Conservation (phyloP, 2,329 filamentous ascomycete genomes). For the Hyphodiscus sp. region DNA sequence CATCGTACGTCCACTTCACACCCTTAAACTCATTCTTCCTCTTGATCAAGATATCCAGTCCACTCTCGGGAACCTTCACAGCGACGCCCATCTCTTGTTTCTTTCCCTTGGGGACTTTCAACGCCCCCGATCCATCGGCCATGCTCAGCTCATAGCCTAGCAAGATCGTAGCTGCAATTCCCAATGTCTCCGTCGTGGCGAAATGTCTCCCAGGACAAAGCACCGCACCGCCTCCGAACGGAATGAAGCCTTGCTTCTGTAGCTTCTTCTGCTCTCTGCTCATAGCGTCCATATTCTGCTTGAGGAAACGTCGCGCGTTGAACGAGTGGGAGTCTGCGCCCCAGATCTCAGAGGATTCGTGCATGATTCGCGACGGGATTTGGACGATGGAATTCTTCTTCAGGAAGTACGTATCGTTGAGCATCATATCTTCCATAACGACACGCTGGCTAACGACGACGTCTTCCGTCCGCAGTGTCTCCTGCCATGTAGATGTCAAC, state of each 20-base stretch:
- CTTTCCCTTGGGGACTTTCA: slow-evolving; percentile 6
- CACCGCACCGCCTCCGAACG: slow-evolving; percentile 33
- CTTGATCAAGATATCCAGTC: slow-evolving; percentile 8
- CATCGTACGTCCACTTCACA: slow-evolving; percentile 11
- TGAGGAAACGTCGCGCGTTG: slow-evolving; percentile 35
- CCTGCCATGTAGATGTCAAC: slow-evolving; percentile 38
- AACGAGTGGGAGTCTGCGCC: slow-evolving; percentile 35
- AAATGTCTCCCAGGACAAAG: slow-evolving; percentile 34
- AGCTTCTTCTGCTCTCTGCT: slow-evolving; percentile 6
- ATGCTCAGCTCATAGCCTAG: slow-evolving; percentile 26
- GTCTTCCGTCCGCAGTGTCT: slow-evolving; percentile 36
- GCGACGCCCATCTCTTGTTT: slow-evolving; percentile 9
- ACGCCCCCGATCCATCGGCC: slow-evolving; percentile 1
- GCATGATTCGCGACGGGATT: slow-evolving; percentile 36
- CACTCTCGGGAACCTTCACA: slow-evolving; percentile 12
- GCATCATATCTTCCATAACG: slow-evolving; percentile 35
- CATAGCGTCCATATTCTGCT: slow-evolving; percentile 8
- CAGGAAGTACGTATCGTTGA: slow-evolving; percentile 36
- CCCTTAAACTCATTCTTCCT: slow-evolving; percentile 17
- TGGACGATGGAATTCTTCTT: slow-evolving; percentile 37
- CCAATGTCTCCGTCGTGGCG: slow-evolving; percentile 32
- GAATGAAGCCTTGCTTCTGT: slow-evolving; percentile 25
- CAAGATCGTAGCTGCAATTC: slow-evolving; percentile 27
- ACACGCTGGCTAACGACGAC: slow-evolving; percentile 33
- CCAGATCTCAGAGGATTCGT: slow-evolving; percentile 36